Base-by-base conservation (phyloP, 495 filamentous ascomycete genomes). In the Annulohypoxylon stygium region DNA sequence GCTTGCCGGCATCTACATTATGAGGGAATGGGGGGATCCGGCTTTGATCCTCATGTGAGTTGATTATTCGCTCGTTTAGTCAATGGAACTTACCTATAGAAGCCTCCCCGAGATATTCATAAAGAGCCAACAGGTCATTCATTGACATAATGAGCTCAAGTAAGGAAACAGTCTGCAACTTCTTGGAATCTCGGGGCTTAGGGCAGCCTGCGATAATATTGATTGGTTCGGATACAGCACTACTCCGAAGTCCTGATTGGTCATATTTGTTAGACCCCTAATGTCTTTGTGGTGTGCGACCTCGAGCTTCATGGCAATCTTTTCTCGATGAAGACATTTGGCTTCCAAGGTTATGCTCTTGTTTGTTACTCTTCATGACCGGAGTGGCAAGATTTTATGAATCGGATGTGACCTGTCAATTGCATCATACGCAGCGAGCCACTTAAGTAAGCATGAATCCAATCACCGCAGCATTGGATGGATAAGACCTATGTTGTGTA, bases 1-100 rank as follows among this genome's bases (percentile, higher is more conserved):
- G n/a, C 18, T 26, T 55, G 20, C 34, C 50, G 66, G 66, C 25
- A 69, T n/a, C 18, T 69, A 37, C 5, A 60, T n/a, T 58, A 53
- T 58, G 36, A 61, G 23, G 45, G 2, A 23, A 68, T 26, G 9
- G 14, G 30, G 3, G 8, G 43, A 39, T 47, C n/a, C 8, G 25
- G 14, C 1, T 37, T 12, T 18, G 10, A n/a, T 23, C 10, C 16
- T 62, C 41, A 54, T 34, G 12, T 16, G 4, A 10, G 6, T 55
- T 41, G 26, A 41, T 59, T 30, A 11, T 50, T 33, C 7, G 23
- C 30, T 59, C 39, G 65, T 26, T 43, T 54, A 4, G 33, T 6
- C 23, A 51, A 26, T 30, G 16, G 8, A 18, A 16, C 9, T 41
- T 11, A 36, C 14, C 16, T 25, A 26, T 16, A 50, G 30, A 34